Conservation (phyloP, 1,284 basidiomycete species). For the Coniferiporia weirii region DNA sequence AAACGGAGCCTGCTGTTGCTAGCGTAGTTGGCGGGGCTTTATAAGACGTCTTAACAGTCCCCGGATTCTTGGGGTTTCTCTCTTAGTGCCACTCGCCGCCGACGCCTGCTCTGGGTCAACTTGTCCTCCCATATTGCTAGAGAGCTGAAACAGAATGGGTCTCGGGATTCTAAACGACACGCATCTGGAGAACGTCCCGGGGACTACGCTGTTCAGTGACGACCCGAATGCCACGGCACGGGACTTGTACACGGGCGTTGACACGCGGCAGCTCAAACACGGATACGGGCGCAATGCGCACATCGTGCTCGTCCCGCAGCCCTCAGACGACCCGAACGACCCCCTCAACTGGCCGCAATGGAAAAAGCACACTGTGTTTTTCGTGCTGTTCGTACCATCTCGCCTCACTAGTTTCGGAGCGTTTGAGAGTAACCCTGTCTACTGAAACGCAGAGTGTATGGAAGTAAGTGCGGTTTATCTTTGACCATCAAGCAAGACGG, state of each 20-base stretch:
- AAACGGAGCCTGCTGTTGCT: no score
- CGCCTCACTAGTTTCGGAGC: no score
- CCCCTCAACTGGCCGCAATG: constrained; percentile 23
- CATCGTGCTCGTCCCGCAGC: constrained; percentile 25
- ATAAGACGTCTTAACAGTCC: no score
- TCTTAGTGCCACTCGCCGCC: no score
- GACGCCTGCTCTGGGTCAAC: no score
- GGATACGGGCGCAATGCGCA: constrained; percentile 22
- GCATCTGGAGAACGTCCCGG: constrained; percentile 21
- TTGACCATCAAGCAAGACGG: no score
- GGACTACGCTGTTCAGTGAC: constrained; percentile 23
- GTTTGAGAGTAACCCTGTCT: background rate
- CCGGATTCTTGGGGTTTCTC: no score
- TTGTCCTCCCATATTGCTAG: background rate
- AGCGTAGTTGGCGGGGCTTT: no score
- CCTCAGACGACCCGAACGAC: constrained; percentile 23
- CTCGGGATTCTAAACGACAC: constrained; percentile 22
- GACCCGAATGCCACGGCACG: constrained; percentile 21
- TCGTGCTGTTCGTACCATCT: constrained; percentile 9
- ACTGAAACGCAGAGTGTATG: constrained; percentile 15
- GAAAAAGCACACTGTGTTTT: constrained; percentile 23
- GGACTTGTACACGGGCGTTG: constrained; percentile 17
- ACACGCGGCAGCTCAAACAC: constrained; percentile 19
- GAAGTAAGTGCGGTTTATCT: constrained; percentile 14
- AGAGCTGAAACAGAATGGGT: constrained; percentile 17